Conservation (phyloP, 257 asterid species). For the Coffea eugenioides region DNA sequence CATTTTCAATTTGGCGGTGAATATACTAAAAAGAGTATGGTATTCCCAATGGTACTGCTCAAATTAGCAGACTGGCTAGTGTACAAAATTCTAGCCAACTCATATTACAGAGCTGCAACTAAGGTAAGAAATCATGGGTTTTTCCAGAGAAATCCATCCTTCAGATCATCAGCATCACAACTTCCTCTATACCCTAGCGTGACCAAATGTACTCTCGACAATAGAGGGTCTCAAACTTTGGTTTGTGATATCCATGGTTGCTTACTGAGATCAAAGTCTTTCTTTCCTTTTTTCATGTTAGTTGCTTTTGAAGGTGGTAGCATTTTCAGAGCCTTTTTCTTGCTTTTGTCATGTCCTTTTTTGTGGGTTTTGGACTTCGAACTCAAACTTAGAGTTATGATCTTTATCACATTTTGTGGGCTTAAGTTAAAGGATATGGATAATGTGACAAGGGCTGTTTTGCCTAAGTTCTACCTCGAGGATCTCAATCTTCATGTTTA, state of each 20-base stretch:
- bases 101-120: conserved; percentile 62
- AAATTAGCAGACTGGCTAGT: conserved; percentile 54
- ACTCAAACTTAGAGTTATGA: conserved; percentile 55
- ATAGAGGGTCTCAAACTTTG: conserved; percentile 43
- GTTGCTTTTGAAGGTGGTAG: conserved; percentile 93
- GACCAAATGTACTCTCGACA: conserved; percentile 33
- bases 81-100: conserved; percentile 58
- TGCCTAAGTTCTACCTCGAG: conserved; percentile 83
- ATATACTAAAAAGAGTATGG: conserved; percentile 44
- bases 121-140: conserved; percentile 50
- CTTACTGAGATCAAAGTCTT: conserved; percentile 49
- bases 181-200: conserved; percentile 36
- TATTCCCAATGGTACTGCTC: conserved; percentile 57
- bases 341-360: conserved; percentile 61
- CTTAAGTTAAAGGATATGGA: conserved; percentile 52
- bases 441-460: conserved; percentile 60
- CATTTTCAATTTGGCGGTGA: background rate
- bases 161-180: conserved; percentile 22
- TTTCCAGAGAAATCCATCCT: conserved; percentile 34
- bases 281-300: conserved; percentile 92
- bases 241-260: conserved; percentile 60
- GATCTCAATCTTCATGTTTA: conserved; percentile 48
- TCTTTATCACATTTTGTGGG: conserved; percentile 81
- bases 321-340: conserved; percentile 60
- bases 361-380: conserved; percentile 38